Base-by-base conservation (phyloP, 2,329 filamentous ascomycete species). In the Fusarium virguliforme region DNA sequence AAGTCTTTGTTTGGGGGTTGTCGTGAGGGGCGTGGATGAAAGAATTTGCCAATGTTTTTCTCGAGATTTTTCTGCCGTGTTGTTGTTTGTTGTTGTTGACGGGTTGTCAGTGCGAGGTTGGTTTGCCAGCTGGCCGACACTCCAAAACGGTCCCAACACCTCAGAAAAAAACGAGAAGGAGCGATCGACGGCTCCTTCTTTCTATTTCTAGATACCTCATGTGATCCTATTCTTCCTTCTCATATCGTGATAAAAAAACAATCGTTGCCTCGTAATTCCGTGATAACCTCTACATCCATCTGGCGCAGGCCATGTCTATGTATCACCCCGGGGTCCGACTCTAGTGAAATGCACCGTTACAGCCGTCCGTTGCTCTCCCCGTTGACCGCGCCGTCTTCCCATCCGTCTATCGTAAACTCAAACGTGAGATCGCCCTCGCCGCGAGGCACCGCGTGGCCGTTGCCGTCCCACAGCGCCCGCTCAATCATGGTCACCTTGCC, bases 401-500 rank as follows among this genome's bases (percentile, higher is more conserved):
- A 88, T 0, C 84, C 87, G 8, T 89, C 84, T 67, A 91, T 86
- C 64, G 82, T 80, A 73, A 90, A 91, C 46, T 81, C 82, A 72
- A 89, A 86, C 28, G 83, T 84, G 67, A 87, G 78, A 64, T 91
- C 89, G 2, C 86, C 88, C 62, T 86, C 75, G 0, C 88, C 88
- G 24, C 84, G 83, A 24, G 83, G 80, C 46, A 91, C 82, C 3
- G 82, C 76, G 57, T 88, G 86, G 8, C 89, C 89, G 53, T 88
- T 83, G 0, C 81, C 80, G 74, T 91, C 89, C 83, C 85, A 91
- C 43, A 91, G 79, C 5, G 88, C 86, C 37, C 89, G 82, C 79
- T 91, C 89, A 32, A 83, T 83, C 73, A 87, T 89, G 0, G 85
- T 87, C 18, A 90, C 87, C 37, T 88, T 88, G 3, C 89, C 89